These are phyloP conservation scores for Fusarium sp. DNA, from an alignment of 2,329 filamentous ascomycete species.

Conservation along the genomic window DNA sequence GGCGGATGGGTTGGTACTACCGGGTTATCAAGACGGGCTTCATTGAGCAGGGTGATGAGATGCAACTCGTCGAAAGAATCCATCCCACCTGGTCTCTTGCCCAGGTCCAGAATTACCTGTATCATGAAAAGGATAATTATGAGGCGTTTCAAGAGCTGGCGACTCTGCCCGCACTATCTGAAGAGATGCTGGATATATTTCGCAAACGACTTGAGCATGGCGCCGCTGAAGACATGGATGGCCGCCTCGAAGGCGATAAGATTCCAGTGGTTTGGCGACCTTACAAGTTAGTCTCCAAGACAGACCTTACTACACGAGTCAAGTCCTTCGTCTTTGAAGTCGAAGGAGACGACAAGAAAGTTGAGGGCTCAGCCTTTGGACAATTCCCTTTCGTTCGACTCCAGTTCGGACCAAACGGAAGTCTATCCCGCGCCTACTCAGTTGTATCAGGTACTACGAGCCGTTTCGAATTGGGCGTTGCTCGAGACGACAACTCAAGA, in stretches of 20 bases:
- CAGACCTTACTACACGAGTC: slow-evolving; percentile 1
- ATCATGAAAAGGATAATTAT: slow-evolving; percentile 22
- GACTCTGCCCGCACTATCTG: slow-evolving; percentile 3
- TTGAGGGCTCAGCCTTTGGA: not conserved
- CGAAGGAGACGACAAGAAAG: not conserved
- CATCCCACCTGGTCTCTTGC: slow-evolving; percentile 27
- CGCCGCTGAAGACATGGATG: slow-evolving; percentile 19
- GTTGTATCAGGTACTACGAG: slow-evolving; percentile 16
- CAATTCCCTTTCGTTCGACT: slow-evolving; percentile 25
- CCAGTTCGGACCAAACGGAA: slow-evolving; percentile 13
- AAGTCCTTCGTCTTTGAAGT: slow-evolving; percentile 23
- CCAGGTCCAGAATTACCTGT: slow-evolving; percentile 19
- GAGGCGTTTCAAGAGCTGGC: slow-evolving; percentile 11
- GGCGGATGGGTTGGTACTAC: slow-evolving; percentile 36
- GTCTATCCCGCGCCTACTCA: slow-evolving; percentile 24
- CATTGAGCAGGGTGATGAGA: slow-evolving; percentile 8
- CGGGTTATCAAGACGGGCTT: slow-evolving; percentile 26
- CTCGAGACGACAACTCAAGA: slow-evolving; percentile 17
- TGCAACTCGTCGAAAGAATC: slow-evolving; percentile 18
- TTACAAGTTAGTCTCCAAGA: slow-evolving; percentile 20
- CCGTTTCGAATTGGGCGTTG: slow-evolving; percentile 16
- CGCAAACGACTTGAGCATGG: slow-evolving; percentile 13
- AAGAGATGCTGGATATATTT: slow-evolving; percentile 26
- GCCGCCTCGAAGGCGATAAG: slow-evolving; percentile 19
- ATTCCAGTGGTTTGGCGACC: slow-evolving; percentile 18